Conservation (phyloP, 768 basidiomycete genomes). For the Amylocystis lapponica region DNA sequence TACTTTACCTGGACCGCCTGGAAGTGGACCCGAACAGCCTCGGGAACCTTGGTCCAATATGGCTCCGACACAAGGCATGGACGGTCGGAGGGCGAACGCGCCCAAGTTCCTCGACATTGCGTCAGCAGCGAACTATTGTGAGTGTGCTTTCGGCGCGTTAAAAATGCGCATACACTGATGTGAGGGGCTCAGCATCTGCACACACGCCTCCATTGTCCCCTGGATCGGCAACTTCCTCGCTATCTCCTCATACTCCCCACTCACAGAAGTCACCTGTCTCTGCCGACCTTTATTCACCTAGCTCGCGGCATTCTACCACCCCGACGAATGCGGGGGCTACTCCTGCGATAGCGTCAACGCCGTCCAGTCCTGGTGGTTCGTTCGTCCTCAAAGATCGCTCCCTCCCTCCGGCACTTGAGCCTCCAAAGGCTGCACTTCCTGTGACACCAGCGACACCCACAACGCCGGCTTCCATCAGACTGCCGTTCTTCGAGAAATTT, state of each 20-base stretch:
- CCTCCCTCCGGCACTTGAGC: slow-evolving; percentile 18
- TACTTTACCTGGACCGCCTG: slow-evolving; percentile 12
- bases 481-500: slow-evolving; percentile 57
- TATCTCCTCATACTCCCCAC: slow-evolving; percentile 21
- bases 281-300: slow-evolving; percentile 12
- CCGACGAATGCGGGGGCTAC: slow-evolving; percentile 10
- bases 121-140: slow-evolving; percentile 20
- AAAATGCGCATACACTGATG: too few relatives aligned
- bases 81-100: slow-evolving; percentile 25
- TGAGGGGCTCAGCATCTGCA: slow-evolving; percentile 7
- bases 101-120: slow-evolving; percentile 27
- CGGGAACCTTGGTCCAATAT: slow-evolving; percentile 2
- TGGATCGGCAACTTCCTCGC: slow-evolving; percentile 19
- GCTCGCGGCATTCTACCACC: slow-evolving; percentile 10
- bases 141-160: slow-evolving; percentile 7
- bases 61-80: slow-evolving; percentile 20
- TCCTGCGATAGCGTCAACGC: slow-evolving; percentile 10
- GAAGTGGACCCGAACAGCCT: slow-evolving; percentile 4
- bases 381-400: slow-evolving; percentile 14
- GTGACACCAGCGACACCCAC: slow-evolving; percentile 15
- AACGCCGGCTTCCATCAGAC: slow-evolving; percentile 16
- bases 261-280: slow-evolving; percentile 20
- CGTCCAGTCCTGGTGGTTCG: slow-evolving; percentile 13
- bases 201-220: slow-evolving; percentile 24
- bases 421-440: slow-evolving; percentile 15